Evolutionary conservation across 164 flowering plant genomes (phyloP), one percentile per base, ranked within the genome.

Genomic region (Tetrastigma voinierianum): DNA sequence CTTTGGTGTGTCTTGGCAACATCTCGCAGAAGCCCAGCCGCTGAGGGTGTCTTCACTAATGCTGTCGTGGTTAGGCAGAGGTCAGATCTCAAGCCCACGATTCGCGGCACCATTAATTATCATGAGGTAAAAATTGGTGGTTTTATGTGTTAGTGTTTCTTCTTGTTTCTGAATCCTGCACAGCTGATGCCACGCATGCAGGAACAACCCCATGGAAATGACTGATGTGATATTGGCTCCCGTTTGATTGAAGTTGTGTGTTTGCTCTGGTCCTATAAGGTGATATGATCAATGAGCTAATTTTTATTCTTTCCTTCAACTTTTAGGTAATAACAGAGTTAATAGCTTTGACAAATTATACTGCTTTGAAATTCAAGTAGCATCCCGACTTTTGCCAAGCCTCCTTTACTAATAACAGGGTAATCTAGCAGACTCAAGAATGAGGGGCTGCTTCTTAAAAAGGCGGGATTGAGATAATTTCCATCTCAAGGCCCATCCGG

Each of bases 1-100:
- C 49, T 93, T 96, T 45, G n/a, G 99, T 96, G 40, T 96, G 99
- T 77, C 84, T 93, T n/a, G 99, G 99, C 17, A 96, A 96, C 76
- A 96, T 96, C 61, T 96, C n/a, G 97, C 64, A 77, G 99, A 67
- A 89, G 98, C 77, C 99, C 99, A 23, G 96, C 97, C 24, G 99
- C 97, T 1, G 99, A 96, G 68, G 99, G 90, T 44, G 98, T 96
- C 24, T 96, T 96, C 74, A 88, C 76, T 25, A 84, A 87, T 59
- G 67, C 93, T 46, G 98, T 93, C 65, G n/a, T n/a, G n/a, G n/a
- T n/a, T n/a, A 84, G 70, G 52, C 77, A 84, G 51, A 81, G 81
- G 65, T 55, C 91, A 32, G 83, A 76, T 48, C 78, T 90, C 66
- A 78, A 83, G 10, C 88, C 93, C 74, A 67, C 53, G 10, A 93